Evolutionary conservation across 108 stramenopile species (phyloP).

Genomic region (Conticribra weissflogii): DNA sequence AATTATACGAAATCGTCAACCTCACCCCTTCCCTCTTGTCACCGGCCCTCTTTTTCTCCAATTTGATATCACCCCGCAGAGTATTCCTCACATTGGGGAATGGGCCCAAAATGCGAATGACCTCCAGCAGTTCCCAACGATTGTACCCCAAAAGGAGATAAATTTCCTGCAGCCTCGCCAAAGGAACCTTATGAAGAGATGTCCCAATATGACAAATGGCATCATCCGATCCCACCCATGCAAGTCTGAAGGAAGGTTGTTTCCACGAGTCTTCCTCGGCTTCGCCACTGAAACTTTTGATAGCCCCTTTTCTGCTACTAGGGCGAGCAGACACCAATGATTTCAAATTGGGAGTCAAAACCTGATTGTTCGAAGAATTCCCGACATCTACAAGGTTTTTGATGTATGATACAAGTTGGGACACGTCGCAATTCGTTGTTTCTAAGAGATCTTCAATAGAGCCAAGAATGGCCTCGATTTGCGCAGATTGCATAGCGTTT

Average conservation of each 20-base stretch:
- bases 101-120: slow-evolving; percentile 87
- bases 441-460: not conserved
- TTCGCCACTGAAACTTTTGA: slow-evolving; percentile 10
- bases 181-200: slow-evolving; percentile 85
- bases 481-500: slow-evolving; percentile 5
- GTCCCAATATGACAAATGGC: slow-evolving; percentile 85
- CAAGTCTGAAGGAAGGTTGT: slow-evolving; percentile 59
- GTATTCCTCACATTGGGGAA: slow-evolving; percentile 89
- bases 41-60: slow-evolving; percentile 3
- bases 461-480: not conserved
- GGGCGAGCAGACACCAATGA: not conserved
- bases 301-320: slow-evolving; percentile 7
- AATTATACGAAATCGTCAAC: slow-evolving; percentile 56
- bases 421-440: not conserved
- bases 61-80: slow-evolving; percentile 59
- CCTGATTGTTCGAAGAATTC: not conserved
- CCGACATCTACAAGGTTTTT: not conserved
- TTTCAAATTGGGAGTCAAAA: not conserved
- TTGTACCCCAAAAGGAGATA: slow-evolving; percentile 63
- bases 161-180: slow-evolving; percentile 85
- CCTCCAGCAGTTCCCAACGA: slow-evolving; percentile 72
- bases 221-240: slow-evolving; percentile 80
- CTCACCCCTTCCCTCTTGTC: slow-evolving; percentile 20
- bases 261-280: too few relatives aligned
- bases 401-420: not conserved